Base-by-base conservation (phyloP, 2,329 filamentous ascomycete genomes). In the Ascochyta clinopodiicola region DNA sequence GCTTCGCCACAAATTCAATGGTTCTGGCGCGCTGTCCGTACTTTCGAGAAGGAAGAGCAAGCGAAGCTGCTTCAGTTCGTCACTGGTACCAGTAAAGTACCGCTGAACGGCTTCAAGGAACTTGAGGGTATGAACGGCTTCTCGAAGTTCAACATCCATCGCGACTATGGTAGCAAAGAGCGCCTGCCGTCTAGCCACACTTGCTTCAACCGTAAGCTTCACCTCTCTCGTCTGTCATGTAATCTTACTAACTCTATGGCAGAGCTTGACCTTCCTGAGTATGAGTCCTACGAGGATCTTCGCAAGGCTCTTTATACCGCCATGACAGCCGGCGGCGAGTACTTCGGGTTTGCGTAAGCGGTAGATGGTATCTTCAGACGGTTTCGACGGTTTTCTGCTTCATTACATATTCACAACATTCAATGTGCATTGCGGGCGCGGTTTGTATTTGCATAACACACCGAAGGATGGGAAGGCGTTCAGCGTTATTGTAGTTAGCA, bases 91-190 rank as follows among this genome's bases (percentile, higher is more conserved):
- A 96, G 91, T 76, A 99, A 99, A 79, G 96, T 99, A 42, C 95
- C 95, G 35, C 86, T 99, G 44, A 99, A 99, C 68, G 95, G 95
- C 12, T 99, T 99, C 84, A 97, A 96, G 80, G 95, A 99, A 77
- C 85, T 99, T 6, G 96, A 99, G 80, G 96, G 95, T 64, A 99
- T 99, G 95, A 98, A 99, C 72, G 95, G 95, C 35, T 88, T 98
- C 75, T 96, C 90, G 77, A 88, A 92, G 63, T 99, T 99, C 87
- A 99, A 98, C 76, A 98, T 99, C 61, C 95, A 99, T 75, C 92
- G 95, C 62, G 95, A 98, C 77, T 97, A 96, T 78, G 93, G 94
- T 68, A 94, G 90, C 81, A 98, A 97, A 79, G 91, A 97, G 72
- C 90, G 95, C 64, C 84, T 99, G 62, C 95, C 95, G 52, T 96